Evolutionary conservation across 2,329 filamentous ascomycete species (phyloP), one percentile per base, ranked within the genome.

Genomic region (Metarhizium robertsii): DNA sequence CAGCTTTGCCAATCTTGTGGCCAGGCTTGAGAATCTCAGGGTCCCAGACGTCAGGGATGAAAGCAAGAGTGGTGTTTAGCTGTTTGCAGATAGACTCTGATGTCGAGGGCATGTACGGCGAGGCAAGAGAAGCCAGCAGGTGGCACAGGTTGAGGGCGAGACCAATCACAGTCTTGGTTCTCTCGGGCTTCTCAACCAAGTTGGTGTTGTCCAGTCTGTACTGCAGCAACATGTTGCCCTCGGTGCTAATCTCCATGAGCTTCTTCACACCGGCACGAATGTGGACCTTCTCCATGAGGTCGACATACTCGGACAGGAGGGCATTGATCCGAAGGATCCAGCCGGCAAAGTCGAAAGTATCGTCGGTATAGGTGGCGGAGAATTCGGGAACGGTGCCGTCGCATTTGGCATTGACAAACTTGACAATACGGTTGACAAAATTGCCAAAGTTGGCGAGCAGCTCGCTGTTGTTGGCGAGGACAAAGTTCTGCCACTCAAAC

Each of bases 401-500:
- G 68, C 88, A 87, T 70, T 90, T 91, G 64, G 86, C 79, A 71
- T 90, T 84, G 69, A 86, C 80, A 67, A 90, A 87, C 73, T 90
- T 90, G 71, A 90, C 76, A 32, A 88, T 77, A 54, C 86, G 79
- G 71, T 88, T 87, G 67, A 87, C 84, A 63, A 90, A 83, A 70
- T 91, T 90, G 54, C 86, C 86, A 45, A 88, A 76, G 69, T 87
- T 88, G 69, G 86, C 85, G 52, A 88, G 71, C n/a, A 96, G 80
- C 67, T 94, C 89, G 66, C 87, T 91, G 76, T 96, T 96, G 78
- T 96, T 96, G 62, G 82, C 79, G 40, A 84, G 80, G 59, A 94
- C 87, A 72, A 96, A 95, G 49, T 86, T 80, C 56, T 78, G 82
- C 91, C 91, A 96, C 68, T 92, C 87, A 69, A 96, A 96, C 66